These are phyloP conservation scores for Grigorovia transvaalensis DNA, from an alignment of 805 yeast species.

Conservation along the genomic window DNA sequence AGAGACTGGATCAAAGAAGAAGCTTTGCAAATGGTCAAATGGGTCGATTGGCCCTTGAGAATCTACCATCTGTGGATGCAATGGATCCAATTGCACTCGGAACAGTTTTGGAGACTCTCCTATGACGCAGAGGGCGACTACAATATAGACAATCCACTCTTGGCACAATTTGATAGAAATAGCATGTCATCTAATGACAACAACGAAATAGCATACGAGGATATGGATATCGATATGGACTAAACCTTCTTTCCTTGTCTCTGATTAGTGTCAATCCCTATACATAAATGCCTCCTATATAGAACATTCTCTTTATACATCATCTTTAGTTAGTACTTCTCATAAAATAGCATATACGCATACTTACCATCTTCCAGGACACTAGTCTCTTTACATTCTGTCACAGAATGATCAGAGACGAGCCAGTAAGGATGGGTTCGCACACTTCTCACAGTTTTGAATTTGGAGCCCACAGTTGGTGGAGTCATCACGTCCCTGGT, in stretches of 20 bases:
- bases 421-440: slow-evolving; percentile 68
- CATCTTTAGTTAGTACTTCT: slow-evolving; percentile 16
- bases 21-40: slow-evolving; percentile 21
- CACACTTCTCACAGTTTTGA: slow-evolving; percentile 47
- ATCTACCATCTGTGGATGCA: slow-evolving; percentile 22
- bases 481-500: background rate
- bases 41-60: slow-evolving; percentile 15
- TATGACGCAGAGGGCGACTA: slow-evolving; percentile 7
- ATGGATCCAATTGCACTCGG: slow-evolving; percentile 15
- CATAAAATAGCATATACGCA: slow-evolving; percentile 83
- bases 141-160: slow-evolving; percentile 5
- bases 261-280: background rate
- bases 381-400: slow-evolving; percentile 47
- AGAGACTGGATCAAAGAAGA: slow-evolving; percentile 19
- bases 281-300: background rate
- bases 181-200: background rate
- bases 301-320: background rate
- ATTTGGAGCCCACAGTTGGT: slow-evolving; percentile 16
- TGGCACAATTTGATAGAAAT: background rate
- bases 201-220: slow-evolving; percentile 2
- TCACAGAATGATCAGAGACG: slow-evolving; percentile 63
- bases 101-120: background rate
- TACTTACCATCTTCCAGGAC: slow-evolving; percentile 61
- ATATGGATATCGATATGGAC: slow-evolving; percentile 10
- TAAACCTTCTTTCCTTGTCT: too few species aligned